These are phyloP conservation scores for Paratinospora sagittata DNA, from an alignment of 164 flowering plant genomes.

Conservation along the genomic window DNA sequence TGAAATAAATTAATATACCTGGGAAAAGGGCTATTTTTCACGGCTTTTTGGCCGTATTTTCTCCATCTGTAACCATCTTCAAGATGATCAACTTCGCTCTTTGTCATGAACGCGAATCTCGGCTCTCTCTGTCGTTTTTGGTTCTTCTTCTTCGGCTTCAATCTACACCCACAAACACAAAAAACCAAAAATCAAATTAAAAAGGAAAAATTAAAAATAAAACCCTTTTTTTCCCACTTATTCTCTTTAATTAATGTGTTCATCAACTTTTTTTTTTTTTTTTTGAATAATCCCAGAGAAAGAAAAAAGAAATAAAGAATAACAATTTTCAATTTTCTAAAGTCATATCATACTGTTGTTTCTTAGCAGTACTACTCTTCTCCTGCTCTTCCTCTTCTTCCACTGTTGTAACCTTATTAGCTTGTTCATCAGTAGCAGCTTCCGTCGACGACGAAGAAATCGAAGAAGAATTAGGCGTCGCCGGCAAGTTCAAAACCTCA, in stretches of 20 bases:
- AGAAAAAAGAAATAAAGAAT: too few species aligned
- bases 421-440: constrained; percentile 34
- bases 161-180: constrained; percentile 25
- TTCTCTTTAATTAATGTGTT: not conserved
- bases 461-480: constrained; percentile 65
- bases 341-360: constrained; percentile 40
- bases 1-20: constrained; percentile 31
- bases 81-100: constrained; percentile 80
- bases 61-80: constrained; percentile 95
- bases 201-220: too few species aligned
- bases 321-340: too few species aligned
- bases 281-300: too few species aligned
- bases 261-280: not conserved
- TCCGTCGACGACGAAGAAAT: constrained; percentile 71
- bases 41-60: constrained; percentile 94
- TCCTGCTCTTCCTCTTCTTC: constrained; percentile 35
- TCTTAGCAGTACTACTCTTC: constrained; percentile 23
- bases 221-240: too few species aligned
- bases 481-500: constrained; percentile 59
- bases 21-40: constrained; percentile 89
- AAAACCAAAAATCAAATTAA: not conserved
- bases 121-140: constrained; percentile 67
- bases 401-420: not conserved
- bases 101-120: constrained; percentile 91
- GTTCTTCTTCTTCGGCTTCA: constrained; percentile 74